phyloP scores from a whole-genome alignment of 306 rosid species.

The Clitoria ternatea region DNA sequence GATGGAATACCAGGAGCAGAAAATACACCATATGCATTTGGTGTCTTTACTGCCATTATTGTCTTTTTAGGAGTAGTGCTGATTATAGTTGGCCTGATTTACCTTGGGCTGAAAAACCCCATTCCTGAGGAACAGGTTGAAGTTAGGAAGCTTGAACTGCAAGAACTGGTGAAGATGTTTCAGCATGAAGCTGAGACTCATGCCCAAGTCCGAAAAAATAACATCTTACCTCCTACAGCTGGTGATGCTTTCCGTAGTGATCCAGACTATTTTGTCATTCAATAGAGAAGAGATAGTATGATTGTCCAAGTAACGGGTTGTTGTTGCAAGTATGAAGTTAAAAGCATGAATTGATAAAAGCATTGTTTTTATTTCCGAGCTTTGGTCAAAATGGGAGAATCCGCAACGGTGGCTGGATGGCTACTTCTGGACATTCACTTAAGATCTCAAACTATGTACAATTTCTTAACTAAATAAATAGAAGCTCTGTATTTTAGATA shows the following conservation, averaged over 20 bases:
- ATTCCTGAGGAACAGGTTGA: conserved; percentile 52
- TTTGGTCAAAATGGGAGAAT: neutral
- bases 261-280: conserved; percentile 44
- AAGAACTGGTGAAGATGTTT: conserved; percentile 71
- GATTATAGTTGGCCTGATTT: conserved; percentile 56
- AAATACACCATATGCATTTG: conserved; percentile 77
- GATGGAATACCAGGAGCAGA: conserved; percentile 83
- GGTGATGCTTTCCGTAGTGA: conserved; percentile 44
- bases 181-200: conserved; percentile 94
- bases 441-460: neutral
- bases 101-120: conserved; percentile 75
- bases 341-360: neutral
- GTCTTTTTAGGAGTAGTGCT: conserved; percentile 49
- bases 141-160: conserved; percentile 76
- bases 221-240: conserved; percentile 71
- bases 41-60: conserved; percentile 61
- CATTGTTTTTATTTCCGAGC: neutral
- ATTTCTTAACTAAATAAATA: neutral
- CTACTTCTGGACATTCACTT: neutral
- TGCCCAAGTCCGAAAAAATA: conserved; percentile 62
- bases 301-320: neutral
- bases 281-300: conserved; percentile 11
- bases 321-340: neutral
- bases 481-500: neutral
- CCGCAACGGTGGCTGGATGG: neutral